Base-by-base conservation (phyloP, 306 rosid species). In the Begonia fuchsioides region DNA sequence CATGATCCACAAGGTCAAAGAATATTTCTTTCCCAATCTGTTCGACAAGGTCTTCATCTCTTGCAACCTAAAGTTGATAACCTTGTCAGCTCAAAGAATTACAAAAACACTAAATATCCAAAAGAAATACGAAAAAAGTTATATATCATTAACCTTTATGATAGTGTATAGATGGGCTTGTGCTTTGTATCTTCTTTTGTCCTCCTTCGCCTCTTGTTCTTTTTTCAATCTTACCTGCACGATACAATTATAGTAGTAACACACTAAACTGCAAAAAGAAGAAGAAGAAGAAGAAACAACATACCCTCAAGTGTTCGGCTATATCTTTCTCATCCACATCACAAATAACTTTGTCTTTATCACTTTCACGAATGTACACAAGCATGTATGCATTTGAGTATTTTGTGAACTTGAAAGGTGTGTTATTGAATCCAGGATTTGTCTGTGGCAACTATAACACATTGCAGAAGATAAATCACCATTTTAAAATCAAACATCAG, bases 1-100 rank as follows among this genome's bases (percentile, higher is more conserved):
- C 95, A 78, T 83, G 95, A 70, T 88, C 90, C 61, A 88, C 96
- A 32, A 88, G 94, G 67, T 83, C 96, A 51, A 88, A 88, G 71
- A 76, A 83, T 68, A 74, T 74, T 56, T 72, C 77, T 56, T 66
- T 83, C 44, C 96, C 96, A 43, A 83, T 83, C 65, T 88, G 96
- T 41, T 81, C 80, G 19, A 13, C 53, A 38, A 88, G 80, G 68
- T 88, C 96, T 47, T 54, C 80, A 59, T 88, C 96, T 35, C 93
- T 71, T 51, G 95, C 90, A 63, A 83, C 93, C 96, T 88, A 68
- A 3, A 57, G 51, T 47, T 50, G 56, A 59, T 47, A 9, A 49
- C 41, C 20, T 45, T 50, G 52, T 50, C 46, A 47, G 18, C 35
- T 20, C 52, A 13, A 15, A 48, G 8, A 52, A 17, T 13, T 44